phyloP scores from a whole-genome alignment of 2,329 filamentous ascomycete species.

The Microdochium trichocladiopsis region DNA sequence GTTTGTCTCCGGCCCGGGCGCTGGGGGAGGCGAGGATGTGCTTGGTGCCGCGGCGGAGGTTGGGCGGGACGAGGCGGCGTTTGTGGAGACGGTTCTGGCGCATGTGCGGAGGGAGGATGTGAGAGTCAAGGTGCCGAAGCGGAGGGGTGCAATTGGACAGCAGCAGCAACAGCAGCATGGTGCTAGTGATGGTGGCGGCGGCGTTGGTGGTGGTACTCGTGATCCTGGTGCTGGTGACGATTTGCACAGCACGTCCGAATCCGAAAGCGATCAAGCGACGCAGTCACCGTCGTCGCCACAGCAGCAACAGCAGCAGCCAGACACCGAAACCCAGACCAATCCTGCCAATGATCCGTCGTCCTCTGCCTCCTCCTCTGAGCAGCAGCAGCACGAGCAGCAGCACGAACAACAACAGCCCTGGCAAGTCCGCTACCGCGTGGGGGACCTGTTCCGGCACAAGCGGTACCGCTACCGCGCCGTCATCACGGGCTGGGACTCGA shows the following conservation, averaged over 20 bases:
- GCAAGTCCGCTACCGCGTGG: neutral
- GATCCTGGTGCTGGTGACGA: neutral
- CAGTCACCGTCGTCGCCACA: too few species aligned
- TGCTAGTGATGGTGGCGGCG: neutral
- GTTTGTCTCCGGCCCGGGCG: neutral
- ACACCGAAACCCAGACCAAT: too few species aligned
- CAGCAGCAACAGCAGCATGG: neutral
- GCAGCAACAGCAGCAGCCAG: neutral
- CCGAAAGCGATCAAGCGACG: too few species aligned
- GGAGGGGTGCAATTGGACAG: neutral
- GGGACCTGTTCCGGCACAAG: slow-evolving; percentile 1
- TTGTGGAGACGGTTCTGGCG: neutral
- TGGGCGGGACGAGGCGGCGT: neutral
- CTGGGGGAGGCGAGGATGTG: neutral
- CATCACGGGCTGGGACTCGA: slow-evolving; percentile 2
- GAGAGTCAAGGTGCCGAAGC: neutral
- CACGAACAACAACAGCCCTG: neutral
- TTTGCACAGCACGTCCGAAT: neutral
- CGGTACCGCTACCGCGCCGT: neutral
- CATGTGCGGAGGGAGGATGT: neutral
- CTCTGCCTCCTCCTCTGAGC: too few species aligned
- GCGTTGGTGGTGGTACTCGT: neutral
- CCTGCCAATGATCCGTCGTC: too few species aligned
- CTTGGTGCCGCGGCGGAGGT: neutral
- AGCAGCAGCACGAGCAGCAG: neutral